Evolutionary conservation across 257 asterid genomes (phyloP).

Genomic region (Datura wrightii): DNA sequence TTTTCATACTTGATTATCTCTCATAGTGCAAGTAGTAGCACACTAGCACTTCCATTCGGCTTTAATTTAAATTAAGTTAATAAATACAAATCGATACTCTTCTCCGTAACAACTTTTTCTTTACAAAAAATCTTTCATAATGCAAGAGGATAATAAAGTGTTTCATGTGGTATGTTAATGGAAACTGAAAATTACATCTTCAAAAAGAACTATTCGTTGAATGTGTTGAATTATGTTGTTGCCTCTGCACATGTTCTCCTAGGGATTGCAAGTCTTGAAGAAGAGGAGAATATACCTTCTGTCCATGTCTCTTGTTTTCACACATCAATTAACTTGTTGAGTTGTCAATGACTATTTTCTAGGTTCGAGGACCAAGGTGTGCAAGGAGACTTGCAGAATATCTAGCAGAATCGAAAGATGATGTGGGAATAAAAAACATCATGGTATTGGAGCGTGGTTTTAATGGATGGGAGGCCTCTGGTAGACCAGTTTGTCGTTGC

Average conservation of each 20-base stretch:
- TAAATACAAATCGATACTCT: background rate
- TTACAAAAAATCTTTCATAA: background rate
- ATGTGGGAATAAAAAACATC: conserved; percentile 63
- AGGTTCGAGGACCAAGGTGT: conserved; percentile 98
- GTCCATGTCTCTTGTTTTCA: background rate
- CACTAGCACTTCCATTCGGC: background rate
- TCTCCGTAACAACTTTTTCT: background rate
- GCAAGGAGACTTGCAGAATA: conserved; percentile 83
- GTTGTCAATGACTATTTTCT: conserved; percentile 28
- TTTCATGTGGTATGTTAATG: background rate
- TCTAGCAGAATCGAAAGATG: conserved; percentile 56
- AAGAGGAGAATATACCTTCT: background rate
- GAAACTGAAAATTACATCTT: background rate
- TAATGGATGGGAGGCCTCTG: conserved; percentile 94
- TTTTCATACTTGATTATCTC: background rate
- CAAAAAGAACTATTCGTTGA: background rate
- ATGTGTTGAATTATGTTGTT: background rate
- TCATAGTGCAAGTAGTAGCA: background rate
- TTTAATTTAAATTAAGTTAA: background rate
- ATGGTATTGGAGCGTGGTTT: conserved; percentile 87
- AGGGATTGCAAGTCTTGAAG: background rate
- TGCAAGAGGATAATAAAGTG: background rate
- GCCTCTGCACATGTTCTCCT: background rate
- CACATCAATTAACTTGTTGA: background rate
- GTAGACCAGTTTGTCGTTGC: conserved; percentile 89